Conservation (phyloP, 768 basidiomycete genomes). For the Suillus decipiens region DNA sequence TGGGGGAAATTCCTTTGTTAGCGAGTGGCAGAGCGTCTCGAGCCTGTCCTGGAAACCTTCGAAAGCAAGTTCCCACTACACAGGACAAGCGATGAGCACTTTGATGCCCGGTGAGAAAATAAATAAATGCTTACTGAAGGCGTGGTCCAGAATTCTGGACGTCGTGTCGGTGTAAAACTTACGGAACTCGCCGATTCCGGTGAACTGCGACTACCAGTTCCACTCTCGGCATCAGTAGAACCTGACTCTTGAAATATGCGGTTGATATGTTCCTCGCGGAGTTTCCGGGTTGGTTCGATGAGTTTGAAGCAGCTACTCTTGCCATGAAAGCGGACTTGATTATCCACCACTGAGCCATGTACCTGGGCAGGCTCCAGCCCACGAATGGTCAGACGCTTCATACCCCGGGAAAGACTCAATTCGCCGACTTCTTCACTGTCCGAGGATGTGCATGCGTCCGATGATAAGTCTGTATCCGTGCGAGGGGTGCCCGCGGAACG, state of each 20-base stretch:
- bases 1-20: slow-evolving; percentile 59
- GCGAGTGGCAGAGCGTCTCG: slow-evolving; percentile 31
- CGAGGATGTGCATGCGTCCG: slow-evolving; percentile 31
- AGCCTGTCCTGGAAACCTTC: slow-evolving; percentile 43
- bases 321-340: slow-evolving; percentile 58
- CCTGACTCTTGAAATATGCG: slow-evolving; percentile 27
- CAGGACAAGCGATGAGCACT: slow-evolving; percentile 5
- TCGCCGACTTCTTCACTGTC: slow-evolving; percentile 41
- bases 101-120: neutral
- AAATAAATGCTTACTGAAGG: slow-evolving; percentile 44
- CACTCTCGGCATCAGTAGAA: slow-evolving; percentile 15
- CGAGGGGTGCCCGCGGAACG: slow-evolving; percentile 26
- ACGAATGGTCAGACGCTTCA: slow-evolving; percentile 39
- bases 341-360: slow-evolving; percentile 33
- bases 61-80: slow-evolving; percentile 60
- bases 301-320: slow-evolving; percentile 60
- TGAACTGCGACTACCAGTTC: slow-evolving; percentile 17
- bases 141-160: slow-evolving; percentile 58
- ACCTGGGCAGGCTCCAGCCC: slow-evolving; percentile 40
- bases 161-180: slow-evolving; percentile 30
- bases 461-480: slow-evolving; percentile 31
- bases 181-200: slow-evolving; percentile 24
- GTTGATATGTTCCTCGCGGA: slow-evolving; percentile 52
- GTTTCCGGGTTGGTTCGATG: slow-evolving; percentile 52
- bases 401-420: slow-evolving; percentile 40